A percentile compares a stretch with the other conserved stretches of the same genome.
These are phyloP conservation scores for Lumnitzera littorea DNA, from an alignment of 345 rosid species.

Conservation along the genomic window DNA sequence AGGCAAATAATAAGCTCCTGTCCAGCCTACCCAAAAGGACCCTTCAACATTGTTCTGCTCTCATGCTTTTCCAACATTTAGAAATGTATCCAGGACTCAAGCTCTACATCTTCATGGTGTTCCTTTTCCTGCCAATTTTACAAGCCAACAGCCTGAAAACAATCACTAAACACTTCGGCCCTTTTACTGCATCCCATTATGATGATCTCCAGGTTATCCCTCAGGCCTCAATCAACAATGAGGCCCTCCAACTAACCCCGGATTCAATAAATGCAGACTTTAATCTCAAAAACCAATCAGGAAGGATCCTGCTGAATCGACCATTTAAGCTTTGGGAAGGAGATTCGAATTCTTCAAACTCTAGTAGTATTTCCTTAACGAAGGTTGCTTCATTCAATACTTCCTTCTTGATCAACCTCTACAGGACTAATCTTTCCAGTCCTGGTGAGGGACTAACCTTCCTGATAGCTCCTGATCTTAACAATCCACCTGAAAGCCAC, in stretches of 20 bases:
- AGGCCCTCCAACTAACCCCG: slow-evolving; percentile 47
- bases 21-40: too few relatives aligned
- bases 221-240: slow-evolving; percentile 26
- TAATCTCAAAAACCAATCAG: slow-evolving; percentile 24
- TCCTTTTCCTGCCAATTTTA: neutral
- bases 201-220: neutral
- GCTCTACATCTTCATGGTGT: slow-evolving; percentile 8
- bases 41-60: too few relatives aligned
- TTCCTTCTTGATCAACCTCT: slow-evolving; percentile 39
- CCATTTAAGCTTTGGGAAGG: slow-evolving; percentile 32
- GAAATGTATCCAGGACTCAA: neutral
- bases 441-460: slow-evolving; percentile 49
- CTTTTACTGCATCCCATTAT: slow-evolving; percentile 20
- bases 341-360: neutral
- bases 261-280: slow-evolving; percentile 23
- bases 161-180: slow-evolving; percentile 14
- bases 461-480: slow-evolving; percentile 33
- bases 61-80: neutral
- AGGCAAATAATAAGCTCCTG: too few relatives aligned
- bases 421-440: slow-evolving; percentile 7
- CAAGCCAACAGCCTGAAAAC: neutral
- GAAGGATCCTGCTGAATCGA: slow-evolving; percentile 26
- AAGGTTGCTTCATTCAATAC: slow-evolving; percentile 47
- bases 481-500: slow-evolving; percentile 25
- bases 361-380: neutral